These are phyloP conservation scores for Leishmania major DNA, from an alignment of 208 protist species.

Conservation along the genomic window DNA sequence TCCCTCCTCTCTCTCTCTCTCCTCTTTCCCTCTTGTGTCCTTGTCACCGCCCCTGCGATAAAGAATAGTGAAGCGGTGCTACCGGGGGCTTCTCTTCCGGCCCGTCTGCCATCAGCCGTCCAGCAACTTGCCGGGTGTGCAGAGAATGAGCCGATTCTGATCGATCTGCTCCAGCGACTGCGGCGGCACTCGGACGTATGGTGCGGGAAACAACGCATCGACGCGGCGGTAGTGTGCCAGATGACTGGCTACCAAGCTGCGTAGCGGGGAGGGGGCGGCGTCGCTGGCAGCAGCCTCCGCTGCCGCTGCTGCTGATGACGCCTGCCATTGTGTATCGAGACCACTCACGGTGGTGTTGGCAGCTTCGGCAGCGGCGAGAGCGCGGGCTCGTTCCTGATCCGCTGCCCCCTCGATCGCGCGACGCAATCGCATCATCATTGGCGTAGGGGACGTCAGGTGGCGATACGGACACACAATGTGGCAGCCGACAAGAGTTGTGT, in stretches of 20 bases:
- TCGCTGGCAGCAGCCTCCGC: not conserved
- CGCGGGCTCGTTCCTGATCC: constrained; percentile 2
- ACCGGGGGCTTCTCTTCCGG: not conserved
- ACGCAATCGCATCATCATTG: constrained; percentile 16
- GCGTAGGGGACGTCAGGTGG: constrained; percentile 9
- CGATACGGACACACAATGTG: constrained; percentile 79
- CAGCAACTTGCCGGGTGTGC: constrained; percentile 2
- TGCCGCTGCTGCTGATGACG: not conserved
- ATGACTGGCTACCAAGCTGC: constrained; percentile 10
- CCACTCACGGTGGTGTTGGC: not conserved
- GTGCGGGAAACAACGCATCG: constrained; percentile 18
- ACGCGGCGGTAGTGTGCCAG: constrained; percentile 3
- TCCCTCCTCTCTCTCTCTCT: not conserved
- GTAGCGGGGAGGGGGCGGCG: not conserved
- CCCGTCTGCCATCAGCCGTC: not conserved
- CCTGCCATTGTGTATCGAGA: not conserved
- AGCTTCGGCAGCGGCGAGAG: not conserved
- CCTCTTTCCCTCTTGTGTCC: not conserved
- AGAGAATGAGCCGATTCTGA: constrained; percentile 34
- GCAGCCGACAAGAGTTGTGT: constrained; percentile 51
- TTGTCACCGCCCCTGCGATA: not conserved
- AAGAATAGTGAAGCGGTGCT: not conserved
- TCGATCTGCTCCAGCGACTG: constrained; percentile 31
- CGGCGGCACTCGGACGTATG: constrained; percentile 18
- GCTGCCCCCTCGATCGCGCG: constrained; percentile 15